Evolutionary conservation across 1,139 yeast genomes (phyloP).

Genomic region (Pichia sp.): DNA sequence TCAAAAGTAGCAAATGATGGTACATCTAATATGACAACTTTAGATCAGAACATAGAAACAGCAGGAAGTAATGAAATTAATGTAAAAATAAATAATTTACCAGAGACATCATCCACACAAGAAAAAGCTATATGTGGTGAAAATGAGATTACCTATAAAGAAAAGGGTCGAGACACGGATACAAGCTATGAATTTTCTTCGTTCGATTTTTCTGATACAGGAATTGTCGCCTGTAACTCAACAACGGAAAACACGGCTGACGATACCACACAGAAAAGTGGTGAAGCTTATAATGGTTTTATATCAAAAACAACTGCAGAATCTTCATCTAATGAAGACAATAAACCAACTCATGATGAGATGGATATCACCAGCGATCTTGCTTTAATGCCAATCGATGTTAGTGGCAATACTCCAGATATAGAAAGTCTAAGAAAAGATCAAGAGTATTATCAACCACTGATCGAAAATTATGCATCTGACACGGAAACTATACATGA

Average conservation of each 20-base stretch:
- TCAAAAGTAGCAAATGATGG: no score
- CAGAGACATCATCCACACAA: not conserved
- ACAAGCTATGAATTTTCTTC: not conserved
- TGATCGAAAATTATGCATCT: not conserved
- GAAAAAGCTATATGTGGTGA: no score
- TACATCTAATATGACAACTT: not conserved
- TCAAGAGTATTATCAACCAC: not conserved
- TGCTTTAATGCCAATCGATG: not conserved
- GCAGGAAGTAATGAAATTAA: not conserved
- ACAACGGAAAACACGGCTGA: not conserved
- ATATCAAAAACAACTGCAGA: not conserved
- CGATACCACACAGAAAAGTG: not conserved
- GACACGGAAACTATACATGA: not conserved
- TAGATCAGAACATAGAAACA: not conserved
- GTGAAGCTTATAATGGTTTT: not conserved
- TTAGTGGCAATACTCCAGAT: not conserved
- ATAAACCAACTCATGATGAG: not conserved
- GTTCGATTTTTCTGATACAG: not conserved
- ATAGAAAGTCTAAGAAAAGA: not conserved
- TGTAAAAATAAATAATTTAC: not conserved
- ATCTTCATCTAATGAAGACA: not conserved
- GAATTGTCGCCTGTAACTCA: not conserved
- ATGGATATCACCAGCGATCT: not conserved
- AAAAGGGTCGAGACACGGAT: not conserved
- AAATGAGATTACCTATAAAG: not conserved